A percentile compares a stretch with the other conserved stretches of the same genome.
Evolutionary conservation across 2,329 filamentous ascomycete species (phyloP).

Genomic region (Exserohilum rostratum): DNA sequence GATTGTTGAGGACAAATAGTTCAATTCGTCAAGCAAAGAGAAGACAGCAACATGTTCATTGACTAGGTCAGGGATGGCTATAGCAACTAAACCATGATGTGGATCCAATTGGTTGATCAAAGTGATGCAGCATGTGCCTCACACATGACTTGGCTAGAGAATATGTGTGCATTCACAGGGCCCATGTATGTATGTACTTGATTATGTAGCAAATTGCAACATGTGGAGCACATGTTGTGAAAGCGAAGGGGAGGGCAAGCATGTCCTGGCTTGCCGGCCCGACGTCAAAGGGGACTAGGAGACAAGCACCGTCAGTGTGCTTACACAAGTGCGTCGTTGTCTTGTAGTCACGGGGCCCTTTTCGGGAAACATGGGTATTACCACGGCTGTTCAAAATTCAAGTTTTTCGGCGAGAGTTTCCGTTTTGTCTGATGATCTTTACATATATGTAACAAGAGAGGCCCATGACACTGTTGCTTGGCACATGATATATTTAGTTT

Average conservation of each 20-base stretch:
- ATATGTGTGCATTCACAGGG: neutral
- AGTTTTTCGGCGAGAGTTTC: neutral
- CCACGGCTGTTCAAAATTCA: no score
- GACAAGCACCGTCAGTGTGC: no score
- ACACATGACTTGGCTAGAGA: neutral
- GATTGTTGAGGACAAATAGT: neutral
- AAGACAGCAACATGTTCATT: neutral
- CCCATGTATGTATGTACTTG: neutral
- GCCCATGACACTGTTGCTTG: neutral
- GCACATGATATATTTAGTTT: no score
- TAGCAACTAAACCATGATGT: neutral
- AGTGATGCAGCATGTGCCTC: neutral
- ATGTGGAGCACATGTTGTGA: neutral
- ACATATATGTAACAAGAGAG: neutral
- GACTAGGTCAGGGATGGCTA: neutral
- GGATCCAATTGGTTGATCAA: neutral
- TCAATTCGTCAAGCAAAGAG: neutral
- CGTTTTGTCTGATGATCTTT: neutral
- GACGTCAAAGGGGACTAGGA: neutral
- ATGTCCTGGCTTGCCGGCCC: conserved; percentile 1
- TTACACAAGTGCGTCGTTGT: neutral
- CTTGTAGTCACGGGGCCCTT: neutral
- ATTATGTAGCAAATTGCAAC: neutral
- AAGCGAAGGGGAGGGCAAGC: neutral
- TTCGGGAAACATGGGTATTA: neutral